Evolutionary conservation across 495 filamentous ascomycete species (phyloP).

Genomic region (Xanthoparmelia taractica): DNA sequence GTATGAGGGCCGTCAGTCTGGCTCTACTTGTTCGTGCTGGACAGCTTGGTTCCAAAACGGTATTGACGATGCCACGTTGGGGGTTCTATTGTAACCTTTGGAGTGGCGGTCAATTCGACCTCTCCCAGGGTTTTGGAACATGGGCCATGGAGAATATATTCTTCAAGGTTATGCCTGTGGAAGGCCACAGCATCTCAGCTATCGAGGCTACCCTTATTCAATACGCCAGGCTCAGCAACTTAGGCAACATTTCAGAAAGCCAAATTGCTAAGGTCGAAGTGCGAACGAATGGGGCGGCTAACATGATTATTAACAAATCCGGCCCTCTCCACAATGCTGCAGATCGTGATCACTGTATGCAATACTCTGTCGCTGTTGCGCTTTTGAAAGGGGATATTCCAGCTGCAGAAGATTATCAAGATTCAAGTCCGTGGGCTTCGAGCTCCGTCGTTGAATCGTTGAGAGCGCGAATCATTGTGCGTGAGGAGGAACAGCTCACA

Average conservation of each 20-base stretch:
- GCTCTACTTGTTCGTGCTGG: conserved; percentile 29
- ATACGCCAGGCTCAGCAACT: background rate
- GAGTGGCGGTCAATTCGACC: conserved; percentile 25
- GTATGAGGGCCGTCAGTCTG: conserved; percentile 40
- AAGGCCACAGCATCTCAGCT: conserved; percentile 36
- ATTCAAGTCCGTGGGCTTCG: conserved; percentile 33
- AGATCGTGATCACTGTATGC: conserved; percentile 42
- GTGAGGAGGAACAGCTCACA: conserved; percentile 31
- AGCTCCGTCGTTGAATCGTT: conserved; percentile 27
- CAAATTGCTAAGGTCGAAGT: conserved; percentile 31
- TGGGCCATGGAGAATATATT: conserved; percentile 35
- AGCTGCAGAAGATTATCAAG: conserved; percentile 33
- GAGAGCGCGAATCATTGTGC: conserved; percentile 30
- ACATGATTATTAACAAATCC: conserved; percentile 39
- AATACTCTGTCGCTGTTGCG: conserved; percentile 34
- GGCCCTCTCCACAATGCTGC: conserved; percentile 36
- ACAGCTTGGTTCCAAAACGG: conserved; percentile 34
- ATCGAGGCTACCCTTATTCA: conserved; percentile 33
- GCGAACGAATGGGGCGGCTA: conserved; percentile 35
- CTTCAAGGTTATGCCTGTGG: conserved; percentile 36
- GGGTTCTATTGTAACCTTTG: conserved; percentile 35
- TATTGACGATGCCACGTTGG: conserved; percentile 32
- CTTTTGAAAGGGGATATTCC: conserved; percentile 33
- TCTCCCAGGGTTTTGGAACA: conserved; percentile 30
- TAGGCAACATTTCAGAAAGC: background rate